Evolutionary conservation across 2,329 filamentous ascomycete genomes (phyloP).

Genomic region (Alternaria atra): DNA sequence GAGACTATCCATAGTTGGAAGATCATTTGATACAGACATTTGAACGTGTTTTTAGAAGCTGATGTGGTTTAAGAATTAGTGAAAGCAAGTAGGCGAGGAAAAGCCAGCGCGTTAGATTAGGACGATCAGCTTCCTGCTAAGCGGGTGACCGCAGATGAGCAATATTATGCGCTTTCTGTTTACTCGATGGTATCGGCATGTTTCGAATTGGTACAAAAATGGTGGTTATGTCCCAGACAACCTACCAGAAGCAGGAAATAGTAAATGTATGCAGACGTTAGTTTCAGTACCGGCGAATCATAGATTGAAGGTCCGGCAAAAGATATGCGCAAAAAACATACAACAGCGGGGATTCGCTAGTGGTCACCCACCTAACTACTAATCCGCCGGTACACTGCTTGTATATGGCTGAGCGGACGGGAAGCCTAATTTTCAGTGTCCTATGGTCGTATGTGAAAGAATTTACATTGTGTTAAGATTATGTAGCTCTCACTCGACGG

Average conservation of each 20-base stretch:
- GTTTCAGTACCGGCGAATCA: background rate
- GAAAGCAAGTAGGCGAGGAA: background rate
- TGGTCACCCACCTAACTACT: too few species aligned
- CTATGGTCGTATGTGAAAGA: too few species aligned
- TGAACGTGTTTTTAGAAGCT: background rate
- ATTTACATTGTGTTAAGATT: too few species aligned
- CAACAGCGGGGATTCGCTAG: too few species aligned
- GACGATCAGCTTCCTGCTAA: background rate
- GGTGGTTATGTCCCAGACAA: too few species aligned
- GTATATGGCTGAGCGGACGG: too few species aligned
- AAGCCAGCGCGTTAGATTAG: background rate
- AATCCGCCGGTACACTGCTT: too few species aligned
- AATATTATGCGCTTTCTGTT: background rate
- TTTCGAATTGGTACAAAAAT: background rate
- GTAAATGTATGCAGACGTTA: background rate
- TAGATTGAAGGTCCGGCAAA: background rate
- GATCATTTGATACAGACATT: background rate
- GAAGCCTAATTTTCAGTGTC: too few species aligned
- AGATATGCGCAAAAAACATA: background rate
- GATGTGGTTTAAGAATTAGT: background rate
- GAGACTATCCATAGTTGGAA: background rate
- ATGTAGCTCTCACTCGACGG: too few species aligned
- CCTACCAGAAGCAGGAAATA: background rate
- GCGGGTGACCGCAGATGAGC: background rate
- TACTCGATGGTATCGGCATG: background rate